Evolutionary conservation across 1,139 yeast species (phyloP).

Genomic region (Candida glucosophila): DNA sequence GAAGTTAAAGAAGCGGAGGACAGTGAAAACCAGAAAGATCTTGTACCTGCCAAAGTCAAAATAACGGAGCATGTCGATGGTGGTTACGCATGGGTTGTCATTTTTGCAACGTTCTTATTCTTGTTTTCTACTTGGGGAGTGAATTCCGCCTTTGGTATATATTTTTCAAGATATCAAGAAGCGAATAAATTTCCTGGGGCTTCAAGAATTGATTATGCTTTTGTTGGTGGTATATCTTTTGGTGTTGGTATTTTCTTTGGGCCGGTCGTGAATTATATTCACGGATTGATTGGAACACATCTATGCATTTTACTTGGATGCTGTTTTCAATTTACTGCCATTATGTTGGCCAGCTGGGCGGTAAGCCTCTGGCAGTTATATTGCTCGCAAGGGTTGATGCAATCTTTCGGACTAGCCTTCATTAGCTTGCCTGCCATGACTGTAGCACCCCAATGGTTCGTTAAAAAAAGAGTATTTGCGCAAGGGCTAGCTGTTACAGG

Average conservation of each 20-base stretch:
- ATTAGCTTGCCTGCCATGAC: constrained; percentile 35
- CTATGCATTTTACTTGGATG: constrained; percentile 33
- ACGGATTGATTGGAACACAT: constrained; percentile 33
- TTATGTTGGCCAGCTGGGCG: constrained; percentile 47
- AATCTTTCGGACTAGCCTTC: constrained; percentile 40
- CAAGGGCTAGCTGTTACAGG: constrained; percentile 53
- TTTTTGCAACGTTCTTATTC: constrained; percentile 30
- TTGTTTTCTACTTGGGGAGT: constrained; percentile 46
- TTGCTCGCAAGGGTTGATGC: constrained; percentile 43
- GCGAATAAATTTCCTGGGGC: constrained; percentile 31
- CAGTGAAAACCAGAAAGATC: no score
- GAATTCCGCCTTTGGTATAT: constrained; percentile 48
- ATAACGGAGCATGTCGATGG: constrained; percentile 9
- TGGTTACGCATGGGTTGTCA: constrained; percentile 43
- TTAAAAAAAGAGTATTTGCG: constrained; percentile 46
- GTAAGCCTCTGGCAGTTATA: constrained; percentile 44
- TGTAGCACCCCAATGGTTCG: constrained; percentile 46
- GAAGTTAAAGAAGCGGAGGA: no score
- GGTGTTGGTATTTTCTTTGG: constrained; percentile 26
- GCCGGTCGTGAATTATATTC: constrained; percentile 33
- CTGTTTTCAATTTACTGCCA: constrained; percentile 40
- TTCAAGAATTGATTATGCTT: constrained; percentile 29
- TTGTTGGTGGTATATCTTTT: constrained; percentile 35
- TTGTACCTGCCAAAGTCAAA: no score
- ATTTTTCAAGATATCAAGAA: constrained; percentile 35